phyloP scores from a whole-genome alignment of 2,329 filamentous ascomycete species.

The Aspergillus hiratsukae region DNA sequence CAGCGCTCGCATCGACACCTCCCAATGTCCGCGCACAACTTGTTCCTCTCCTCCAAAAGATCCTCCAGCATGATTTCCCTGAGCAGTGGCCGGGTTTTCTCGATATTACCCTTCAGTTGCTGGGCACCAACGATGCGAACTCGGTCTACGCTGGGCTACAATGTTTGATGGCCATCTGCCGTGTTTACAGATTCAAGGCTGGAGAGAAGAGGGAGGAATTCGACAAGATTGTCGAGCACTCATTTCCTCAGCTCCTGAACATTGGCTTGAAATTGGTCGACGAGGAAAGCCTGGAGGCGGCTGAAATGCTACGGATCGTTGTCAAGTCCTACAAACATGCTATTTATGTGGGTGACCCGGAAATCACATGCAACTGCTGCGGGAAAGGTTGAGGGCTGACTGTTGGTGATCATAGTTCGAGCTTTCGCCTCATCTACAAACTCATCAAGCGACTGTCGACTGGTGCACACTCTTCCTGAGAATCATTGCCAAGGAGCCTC shows the following conservation, averaged over 20 bases:
- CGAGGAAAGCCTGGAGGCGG: conserved; percentile 88
- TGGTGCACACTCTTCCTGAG: conserved; percentile 96
- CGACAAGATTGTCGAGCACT: conserved; percentile 86
- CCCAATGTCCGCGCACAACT: conserved; percentile 86
- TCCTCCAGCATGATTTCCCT: conserved; percentile 93
- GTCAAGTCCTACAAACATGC: conserved; percentile 98
- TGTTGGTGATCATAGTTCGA: conserved; percentile 62
- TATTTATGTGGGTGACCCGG: conserved; percentile 68
- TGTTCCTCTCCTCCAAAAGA: conserved; percentile 89
- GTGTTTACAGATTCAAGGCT: conserved; percentile 90
- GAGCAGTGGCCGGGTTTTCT: conserved; percentile 91
- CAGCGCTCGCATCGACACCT: conserved; percentile 75
- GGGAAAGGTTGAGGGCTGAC: conserved; percentile 22
- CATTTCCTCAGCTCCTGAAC: conserved; percentile 79
- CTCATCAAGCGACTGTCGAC: conserved; percentile 78
- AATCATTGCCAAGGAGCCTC: conserved; percentile 79
- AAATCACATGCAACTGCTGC: not conserved
- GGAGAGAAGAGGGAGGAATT: conserved; percentile 80
- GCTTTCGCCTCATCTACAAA: conserved; percentile 70
- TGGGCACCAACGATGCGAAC: conserved; percentile 78
- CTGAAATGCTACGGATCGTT: conserved; percentile 92
- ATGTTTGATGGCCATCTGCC: conserved; percentile 89
- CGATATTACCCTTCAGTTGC: conserved; percentile 82
- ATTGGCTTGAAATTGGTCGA: conserved; percentile 87
- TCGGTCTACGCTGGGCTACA: conserved; percentile 92